These are phyloP conservation scores for Zoysia japonica DNA, from an alignment of 176 grass and related monocot species.

Conservation along the genomic window DNA sequence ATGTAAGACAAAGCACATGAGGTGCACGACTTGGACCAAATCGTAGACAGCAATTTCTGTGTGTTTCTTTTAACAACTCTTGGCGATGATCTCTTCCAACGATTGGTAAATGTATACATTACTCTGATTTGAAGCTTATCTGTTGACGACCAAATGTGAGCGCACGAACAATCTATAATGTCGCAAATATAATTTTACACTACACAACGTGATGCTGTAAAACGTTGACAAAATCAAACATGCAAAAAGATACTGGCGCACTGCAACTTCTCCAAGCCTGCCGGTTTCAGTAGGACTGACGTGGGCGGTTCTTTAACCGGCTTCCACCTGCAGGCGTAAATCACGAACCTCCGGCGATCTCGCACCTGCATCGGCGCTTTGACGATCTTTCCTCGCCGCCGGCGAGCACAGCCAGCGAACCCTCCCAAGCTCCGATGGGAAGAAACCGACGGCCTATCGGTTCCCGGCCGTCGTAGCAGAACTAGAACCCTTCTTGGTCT, in stretches of 20 bases:
- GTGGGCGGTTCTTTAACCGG: no score
- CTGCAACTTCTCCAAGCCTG: conserved; percentile 39
- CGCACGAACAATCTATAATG: not conserved
- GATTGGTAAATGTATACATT: not conserved
- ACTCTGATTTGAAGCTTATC: not conserved
- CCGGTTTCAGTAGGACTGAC: not conserved
- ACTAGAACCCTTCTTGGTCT: no score
- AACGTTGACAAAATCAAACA: not conserved
- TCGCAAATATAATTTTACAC: not conserved
- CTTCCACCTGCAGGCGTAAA: no score
- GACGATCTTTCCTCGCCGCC: not conserved
- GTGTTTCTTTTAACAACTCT: not conserved
- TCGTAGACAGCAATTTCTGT: not conserved
- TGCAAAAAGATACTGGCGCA: conserved; percentile 24
- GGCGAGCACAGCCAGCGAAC: no score
- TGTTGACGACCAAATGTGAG: not conserved
- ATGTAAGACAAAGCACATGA: conserved; percentile 11
- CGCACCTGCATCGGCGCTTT: not conserved
- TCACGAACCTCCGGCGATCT: not conserved
- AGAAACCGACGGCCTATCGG: no score
- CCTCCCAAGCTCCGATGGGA: no score
- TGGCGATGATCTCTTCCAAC: not conserved
- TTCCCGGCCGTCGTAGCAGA: no score
- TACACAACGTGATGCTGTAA: not conserved
- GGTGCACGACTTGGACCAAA: not conserved